Base-by-base conservation (phyloP, 805 yeast species). In the Schizosaccharomyces japonicus region DNA sequence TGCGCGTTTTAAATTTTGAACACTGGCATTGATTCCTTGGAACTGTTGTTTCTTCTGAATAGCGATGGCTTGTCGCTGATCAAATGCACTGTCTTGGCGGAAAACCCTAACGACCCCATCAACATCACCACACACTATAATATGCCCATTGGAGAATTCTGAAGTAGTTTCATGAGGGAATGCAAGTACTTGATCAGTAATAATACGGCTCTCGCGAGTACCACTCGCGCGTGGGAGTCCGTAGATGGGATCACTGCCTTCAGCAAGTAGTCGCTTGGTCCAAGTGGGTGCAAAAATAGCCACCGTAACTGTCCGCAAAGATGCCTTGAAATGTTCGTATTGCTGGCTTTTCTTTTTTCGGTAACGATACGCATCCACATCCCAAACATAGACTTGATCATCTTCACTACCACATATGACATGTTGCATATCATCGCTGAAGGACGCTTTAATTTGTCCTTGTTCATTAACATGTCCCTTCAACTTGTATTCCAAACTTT, bases 341-440 rank as follows among this genome's bases (percentile, higher is more conserved):
- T 48, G 28, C 26, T 47, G 45, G 40, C 54, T 54, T 17, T 54
- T 56, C 44, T 54, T 57, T 44, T 52, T 53, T 45, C 49, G 46
- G 21, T 53, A 58, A 4, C 34, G 42, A 10, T 44, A 48, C 3
- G 50, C 15, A 19, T 44, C 50, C 39, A 69, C 60, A 49, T 70
- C 69, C 96, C 96, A 87, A 10, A 81, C 63, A 56, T 84, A 85
- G 11, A 80, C 72, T 75, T 84, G 75, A 54, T 80, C 82, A 61
- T 85, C 90, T 58, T 85, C 95, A 10, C 92, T 79, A 0, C 94
- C 94, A 5, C 80, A 68, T 6, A 84, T 68, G 4, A 84, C 69
- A 55, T 71, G 72, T 10, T 62, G 56, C 47, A 66, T 62, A 54
- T 75, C 75, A 47, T 73, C 81, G 23, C 76, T 72, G 2, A 71